Percentiles rank a stretch among this genome's conserved stretches.
These are phyloP conservation scores for Abrus pulchellus DNA, from an alignment of 306 rosid species.

Conservation along the genomic window DNA sequence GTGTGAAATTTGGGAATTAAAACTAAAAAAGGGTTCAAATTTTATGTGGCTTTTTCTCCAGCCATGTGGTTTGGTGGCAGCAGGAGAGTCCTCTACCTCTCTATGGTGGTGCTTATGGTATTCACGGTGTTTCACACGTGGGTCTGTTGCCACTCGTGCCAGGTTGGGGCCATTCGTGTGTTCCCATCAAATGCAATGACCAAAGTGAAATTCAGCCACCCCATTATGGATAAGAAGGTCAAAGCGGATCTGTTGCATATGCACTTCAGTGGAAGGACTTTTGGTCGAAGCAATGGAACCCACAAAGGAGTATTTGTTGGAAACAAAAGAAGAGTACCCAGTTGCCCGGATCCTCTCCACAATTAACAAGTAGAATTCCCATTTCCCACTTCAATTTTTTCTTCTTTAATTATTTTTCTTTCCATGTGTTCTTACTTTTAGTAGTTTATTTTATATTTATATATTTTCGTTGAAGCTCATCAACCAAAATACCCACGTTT, in stretches of 20 bases:
- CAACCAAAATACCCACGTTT: constrained; percentile 79
- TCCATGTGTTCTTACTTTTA: neutral
- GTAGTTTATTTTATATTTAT: neutral
- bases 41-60: constrained; percentile 51
- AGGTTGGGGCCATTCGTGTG: constrained; percentile 65
- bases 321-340: constrained; percentile 77
- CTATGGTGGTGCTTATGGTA: constrained; percentile 45
- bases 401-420: neutral
- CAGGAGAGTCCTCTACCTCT: constrained; percentile 52
- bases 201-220: constrained; percentile 33
- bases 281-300: constrained; percentile 38
- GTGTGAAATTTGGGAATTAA: neutral
- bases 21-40: constrained; percentile 1
- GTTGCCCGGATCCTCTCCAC: constrained; percentile 97
- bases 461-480: constrained; percentile 44
- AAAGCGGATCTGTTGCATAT: constrained; percentile 58
- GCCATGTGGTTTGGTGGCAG: constrained; percentile 60
- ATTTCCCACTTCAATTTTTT: neutral
- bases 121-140: constrained; percentile 60
- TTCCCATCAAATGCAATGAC: constrained; percentile 50
- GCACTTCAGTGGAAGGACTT: constrained; percentile 55
- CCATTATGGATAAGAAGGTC: constrained; percentile 28
- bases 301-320: constrained; percentile 60
- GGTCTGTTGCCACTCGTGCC: constrained; percentile 60
- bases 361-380: constrained; percentile 60